Percentiles rank a stretch among this genome's conserved stretches.
Evolutionary conservation across 352 stramenopile genomes (phyloP).

Genomic region (Globisporangium sylvaticum): DNA sequence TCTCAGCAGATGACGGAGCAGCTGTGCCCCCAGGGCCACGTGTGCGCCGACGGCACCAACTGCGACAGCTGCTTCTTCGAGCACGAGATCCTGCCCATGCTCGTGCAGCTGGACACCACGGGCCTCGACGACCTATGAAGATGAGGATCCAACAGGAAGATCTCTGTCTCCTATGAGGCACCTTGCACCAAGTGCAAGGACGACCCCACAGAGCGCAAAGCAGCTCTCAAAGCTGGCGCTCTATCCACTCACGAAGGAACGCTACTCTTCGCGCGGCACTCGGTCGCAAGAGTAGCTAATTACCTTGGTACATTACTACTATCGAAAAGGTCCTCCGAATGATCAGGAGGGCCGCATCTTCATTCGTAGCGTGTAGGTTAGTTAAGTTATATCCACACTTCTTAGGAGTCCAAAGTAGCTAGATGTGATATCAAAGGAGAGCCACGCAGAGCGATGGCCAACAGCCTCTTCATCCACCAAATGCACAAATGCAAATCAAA

Average conservation of each 20-base stretch:
- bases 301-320: not conserved
- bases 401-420: not conserved
- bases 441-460: not conserved
- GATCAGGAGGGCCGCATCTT: not conserved
- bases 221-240: not conserved
- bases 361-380: not conserved
- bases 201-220: not conserved
- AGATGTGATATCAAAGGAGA: not conserved
- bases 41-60: constrained; percentile 7
- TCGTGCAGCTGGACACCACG: constrained; percentile 26
- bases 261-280: not conserved
- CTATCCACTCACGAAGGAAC: not conserved
- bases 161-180: not conserved
- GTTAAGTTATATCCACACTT: not conserved
- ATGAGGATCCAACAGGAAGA: not conserved
- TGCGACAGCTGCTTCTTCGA: constrained; percentile 31
- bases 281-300: not conserved
- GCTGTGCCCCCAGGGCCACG: constrained; percentile 7
- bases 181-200: not conserved
- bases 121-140: constrained; percentile 4
- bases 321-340: not conserved
- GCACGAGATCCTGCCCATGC: constrained; percentile 32
- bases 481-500: not conserved
- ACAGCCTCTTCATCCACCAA: not conserved
- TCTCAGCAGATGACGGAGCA: not conserved